A percentile compares a stretch with the other conserved stretches of the same genome.
phyloP scores from a whole-genome alignment of 2,329 filamentous ascomycete genomes.

The Xylariaceae sp. region DNA sequence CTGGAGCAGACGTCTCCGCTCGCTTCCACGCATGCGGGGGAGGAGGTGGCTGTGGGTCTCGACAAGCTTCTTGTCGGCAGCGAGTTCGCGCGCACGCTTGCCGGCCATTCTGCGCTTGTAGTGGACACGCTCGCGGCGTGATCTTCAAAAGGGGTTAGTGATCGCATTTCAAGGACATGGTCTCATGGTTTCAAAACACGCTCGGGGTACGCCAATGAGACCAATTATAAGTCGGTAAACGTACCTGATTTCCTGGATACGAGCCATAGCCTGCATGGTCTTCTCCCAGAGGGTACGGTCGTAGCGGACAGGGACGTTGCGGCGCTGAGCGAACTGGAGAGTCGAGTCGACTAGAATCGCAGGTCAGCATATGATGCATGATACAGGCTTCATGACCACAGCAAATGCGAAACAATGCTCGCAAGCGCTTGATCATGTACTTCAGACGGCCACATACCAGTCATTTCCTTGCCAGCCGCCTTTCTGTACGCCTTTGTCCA shows the following conservation, averaged over 20 bases:
- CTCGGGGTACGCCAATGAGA: neutral
- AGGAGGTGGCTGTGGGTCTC: constrained; percentile 89
- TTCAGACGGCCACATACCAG: constrained; percentile 30
- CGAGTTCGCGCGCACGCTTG: constrained; percentile 77
- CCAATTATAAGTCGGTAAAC: neutral
- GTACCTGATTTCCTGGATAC: constrained; percentile 35
- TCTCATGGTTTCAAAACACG: neutral
- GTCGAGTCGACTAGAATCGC: constrained; percentile 70
- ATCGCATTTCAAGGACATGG: neutral
- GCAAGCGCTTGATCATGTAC: neutral
- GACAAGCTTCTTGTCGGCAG: constrained; percentile 79
- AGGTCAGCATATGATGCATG: neutral
- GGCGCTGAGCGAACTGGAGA: constrained; percentile 82
- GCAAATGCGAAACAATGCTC: neutral
- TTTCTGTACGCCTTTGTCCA: constrained; percentile 66
- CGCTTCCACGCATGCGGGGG: constrained; percentile 62
- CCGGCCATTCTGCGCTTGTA: constrained; percentile 92
- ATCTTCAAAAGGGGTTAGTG: constrained; percentile 19
- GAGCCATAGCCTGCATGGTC: constrained; percentile 87
- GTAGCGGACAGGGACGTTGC: constrained; percentile 94
- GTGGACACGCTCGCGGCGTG: constrained; percentile 80
- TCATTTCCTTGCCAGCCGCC: constrained; percentile 65
- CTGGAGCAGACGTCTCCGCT: constrained; percentile 48
- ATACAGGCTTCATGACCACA: neutral
- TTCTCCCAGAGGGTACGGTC: constrained; percentile 84